phyloP scores from a whole-genome alignment of 306 rosid genomes.

The Comarum palustre region DNA sequence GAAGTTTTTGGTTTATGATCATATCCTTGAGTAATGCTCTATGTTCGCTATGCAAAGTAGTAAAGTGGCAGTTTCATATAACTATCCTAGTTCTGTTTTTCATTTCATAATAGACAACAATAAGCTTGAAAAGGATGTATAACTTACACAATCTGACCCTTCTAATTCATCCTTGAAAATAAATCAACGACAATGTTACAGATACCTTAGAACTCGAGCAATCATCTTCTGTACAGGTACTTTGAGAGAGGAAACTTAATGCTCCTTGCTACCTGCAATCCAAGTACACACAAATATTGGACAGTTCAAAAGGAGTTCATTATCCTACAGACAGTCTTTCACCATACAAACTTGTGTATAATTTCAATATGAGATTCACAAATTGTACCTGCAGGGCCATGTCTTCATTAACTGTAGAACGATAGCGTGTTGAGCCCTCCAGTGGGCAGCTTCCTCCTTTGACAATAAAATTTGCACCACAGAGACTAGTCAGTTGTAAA shows the following conservation, averaged over 20 bases:
- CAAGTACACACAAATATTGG: constrained; percentile 3
- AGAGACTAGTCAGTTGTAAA: constrained; percentile 79
- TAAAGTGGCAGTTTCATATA: neutral
- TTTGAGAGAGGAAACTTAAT: constrained; percentile 82
- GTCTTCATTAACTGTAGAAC: constrained; percentile 74
- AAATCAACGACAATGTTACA: constrained; percentile 18
- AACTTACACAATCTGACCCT: neutral
- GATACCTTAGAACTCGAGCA: constrained; percentile 14
- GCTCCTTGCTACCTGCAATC: constrained; percentile 86
- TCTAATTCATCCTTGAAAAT: constrained; percentile 9
- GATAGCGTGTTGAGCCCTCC: constrained; percentile 80
- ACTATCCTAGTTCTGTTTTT: neutral
- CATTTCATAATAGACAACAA: neutral
- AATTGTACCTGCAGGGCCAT: constrained; percentile 62
- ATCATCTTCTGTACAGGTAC: constrained; percentile 68
- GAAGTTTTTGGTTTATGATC: neutral
- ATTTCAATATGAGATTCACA: neutral
- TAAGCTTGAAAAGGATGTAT: neutral
- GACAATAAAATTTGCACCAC: constrained; percentile 78
- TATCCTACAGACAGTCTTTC: neutral
- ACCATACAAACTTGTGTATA: neutral
- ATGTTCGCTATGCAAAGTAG: too few species aligned
- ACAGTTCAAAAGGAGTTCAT: neutral
- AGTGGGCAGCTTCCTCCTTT: constrained; percentile 83
- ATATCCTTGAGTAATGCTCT: neutral